Evolutionary conservation across 352 stramenopile species (phyloP), one percentile per base, ranked within the genome.

Genomic region (Globisporangium nodosum): DNA sequence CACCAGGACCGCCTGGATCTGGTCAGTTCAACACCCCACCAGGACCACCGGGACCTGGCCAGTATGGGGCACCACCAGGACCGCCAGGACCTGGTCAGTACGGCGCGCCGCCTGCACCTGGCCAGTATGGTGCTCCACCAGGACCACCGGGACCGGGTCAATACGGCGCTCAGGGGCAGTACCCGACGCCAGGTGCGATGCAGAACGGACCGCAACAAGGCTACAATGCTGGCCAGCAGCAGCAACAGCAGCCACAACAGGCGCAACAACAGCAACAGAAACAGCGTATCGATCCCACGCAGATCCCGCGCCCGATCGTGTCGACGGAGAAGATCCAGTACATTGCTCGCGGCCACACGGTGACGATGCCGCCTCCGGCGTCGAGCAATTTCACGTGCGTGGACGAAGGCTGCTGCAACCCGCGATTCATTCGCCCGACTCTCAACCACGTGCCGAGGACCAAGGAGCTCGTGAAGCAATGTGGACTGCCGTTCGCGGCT

Each of bases 341-440:
- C 68, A 65, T 92, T 33, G 80, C 85, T 1, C 81, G 80, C 2
- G 85, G 83, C 4, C 81, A 91, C 70, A 94, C 85, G 0, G 76
- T 94, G 45, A 90, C 85, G 11, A 90, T 92, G 81, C 85, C 85
- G 0, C 85, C 85, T 0, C 49, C 83, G 2, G 85, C 85, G 0
- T 90, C 79, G 3, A 92, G 81, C 40, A 78, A 91, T 65, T 94
- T 89, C 65, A 70, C 88, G 50, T 92, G 82, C 54, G 69, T 92
- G 0, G 85, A 94, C 54, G 85, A 94, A 70, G 87, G 87, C 48
- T 94, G 82, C 56, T 91, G 81, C 57, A 94, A 91, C 66, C 87
- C 87, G n/a, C 83, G 85, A 8, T 96, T 94, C 56, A 96, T 96
- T 56, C 87, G 87, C 7, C 85, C 84, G 53, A 94, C 87, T 35